Percentiles rank a stretch among this genome's conserved stretches.
phyloP scores from a whole-genome alignment of 116 monocot species.

The Phalaenopsis hybrid region DNA sequence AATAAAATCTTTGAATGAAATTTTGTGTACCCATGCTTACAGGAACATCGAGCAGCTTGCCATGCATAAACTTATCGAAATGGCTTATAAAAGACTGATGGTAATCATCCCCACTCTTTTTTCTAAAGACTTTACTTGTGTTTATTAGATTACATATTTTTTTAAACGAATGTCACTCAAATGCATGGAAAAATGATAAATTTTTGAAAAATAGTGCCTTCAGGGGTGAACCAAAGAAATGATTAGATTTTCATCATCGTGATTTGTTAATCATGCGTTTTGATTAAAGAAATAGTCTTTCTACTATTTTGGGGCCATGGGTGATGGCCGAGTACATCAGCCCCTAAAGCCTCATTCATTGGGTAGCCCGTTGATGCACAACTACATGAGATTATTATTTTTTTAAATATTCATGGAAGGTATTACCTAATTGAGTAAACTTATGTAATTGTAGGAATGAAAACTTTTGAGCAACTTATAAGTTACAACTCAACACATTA shows the following conservation, averaged over 20 bases:
- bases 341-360: not conserved
- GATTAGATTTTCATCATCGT: not conserved
- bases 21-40: slow-evolving; percentile 1
- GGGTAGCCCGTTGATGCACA: not conserved
- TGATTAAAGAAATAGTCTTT: not conserved
- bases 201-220: not conserved
- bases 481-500: no score
- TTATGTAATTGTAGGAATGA: not conserved
- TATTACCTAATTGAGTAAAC: not conserved
- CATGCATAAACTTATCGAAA: slow-evolving; percentile 57
- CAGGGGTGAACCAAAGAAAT: not conserved
- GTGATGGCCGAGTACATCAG: not conserved
- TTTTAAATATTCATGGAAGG: not conserved
- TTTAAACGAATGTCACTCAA: not conserved
- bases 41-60: slow-evolving; percentile 65
- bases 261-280: not conserved
- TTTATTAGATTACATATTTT: not conserved
- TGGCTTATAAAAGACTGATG: slow-evolving; percentile 50
- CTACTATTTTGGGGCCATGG: not conserved
- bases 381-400: not conserved
- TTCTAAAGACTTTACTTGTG: not conserved
- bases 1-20: not conserved
- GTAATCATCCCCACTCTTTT: slow-evolving; percentile 22
- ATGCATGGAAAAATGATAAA: not conserved
- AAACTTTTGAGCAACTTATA: not conserved